These are phyloP conservation scores for Mortierella polycephala DNA, from an alignment of 371 early-diverging fungal genomes.

Conservation along the genomic window DNA sequence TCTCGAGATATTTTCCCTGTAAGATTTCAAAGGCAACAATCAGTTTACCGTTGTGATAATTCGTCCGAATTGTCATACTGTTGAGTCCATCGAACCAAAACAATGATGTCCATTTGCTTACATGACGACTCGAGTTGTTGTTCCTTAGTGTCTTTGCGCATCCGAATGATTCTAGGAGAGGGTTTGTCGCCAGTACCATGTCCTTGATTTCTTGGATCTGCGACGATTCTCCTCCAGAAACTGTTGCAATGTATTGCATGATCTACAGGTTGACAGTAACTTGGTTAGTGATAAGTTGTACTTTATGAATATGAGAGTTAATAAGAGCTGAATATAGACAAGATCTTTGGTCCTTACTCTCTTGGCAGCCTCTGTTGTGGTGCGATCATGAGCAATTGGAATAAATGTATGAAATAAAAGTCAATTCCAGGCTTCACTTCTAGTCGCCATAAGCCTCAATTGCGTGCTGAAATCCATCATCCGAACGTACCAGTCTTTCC, in stretches of 20 bases:
- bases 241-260: constrained; percentile 98
- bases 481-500: constrained; percentile 85
- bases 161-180: constrained; percentile 98
- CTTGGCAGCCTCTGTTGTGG: constrained; percentile 83
- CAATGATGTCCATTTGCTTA: constrained; percentile 51
- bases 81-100: neutral
- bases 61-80: neutral
- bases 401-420: too few relatives aligned
- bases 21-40: neutral
- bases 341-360: constrained; percentile 51
- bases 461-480: neutral
- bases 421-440: neutral
- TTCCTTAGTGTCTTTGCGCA: constrained; percentile 99
- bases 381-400: too few relatives aligned
- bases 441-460: neutral
- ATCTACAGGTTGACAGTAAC: constrained; percentile 58
- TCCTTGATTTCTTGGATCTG: constrained; percentile 93
- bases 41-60: neutral
- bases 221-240: constrained; percentile 82
- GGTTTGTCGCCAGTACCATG: constrained; percentile 97
- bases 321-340: neutral
- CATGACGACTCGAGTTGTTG: constrained; percentile 99
- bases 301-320: too few relatives aligned
- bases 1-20: constrained; percentile 98
- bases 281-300: neutral